phyloP scores from a whole-genome alignment of 2,329 filamentous ascomycete genomes.

The Septoria linicola region DNA sequence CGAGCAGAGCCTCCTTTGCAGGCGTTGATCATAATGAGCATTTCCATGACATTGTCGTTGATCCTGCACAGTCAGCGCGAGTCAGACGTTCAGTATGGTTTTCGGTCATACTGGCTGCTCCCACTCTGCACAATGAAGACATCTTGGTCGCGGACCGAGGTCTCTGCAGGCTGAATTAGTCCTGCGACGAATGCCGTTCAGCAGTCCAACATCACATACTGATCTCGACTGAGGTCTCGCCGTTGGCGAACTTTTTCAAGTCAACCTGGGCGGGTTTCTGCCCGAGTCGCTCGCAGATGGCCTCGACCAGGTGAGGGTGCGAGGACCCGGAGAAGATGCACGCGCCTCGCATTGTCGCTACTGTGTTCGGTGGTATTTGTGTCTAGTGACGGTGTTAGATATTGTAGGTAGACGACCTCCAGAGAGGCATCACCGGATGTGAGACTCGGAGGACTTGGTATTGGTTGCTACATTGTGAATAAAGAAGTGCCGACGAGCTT shows the following conservation, averaged over 20 bases:
- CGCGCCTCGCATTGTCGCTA: conserved; percentile 59
- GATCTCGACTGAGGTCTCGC: conserved; percentile 68
- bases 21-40: conserved; percentile 64
- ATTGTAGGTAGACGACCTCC: conserved; percentile 24
- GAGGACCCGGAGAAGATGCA: conserved; percentile 68
- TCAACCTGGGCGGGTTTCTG: conserved; percentile 59
- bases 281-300: conserved; percentile 65
- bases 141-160: conserved; percentile 89
- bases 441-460: conserved; percentile 2
- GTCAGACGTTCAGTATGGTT: conserved; percentile 12
- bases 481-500: not conserved
- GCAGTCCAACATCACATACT: conserved; percentile 42
- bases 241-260: conserved; percentile 67
- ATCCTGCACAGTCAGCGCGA: conserved; percentile 54
- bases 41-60: conserved; percentile 98
- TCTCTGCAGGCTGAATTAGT: conserved; percentile 42
- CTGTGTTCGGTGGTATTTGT: not conserved
- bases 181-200: conserved; percentile 25
- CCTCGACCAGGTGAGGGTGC: conserved; percentile 62
- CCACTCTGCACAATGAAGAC: conserved; percentile 98
- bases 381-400: conserved; percentile 1
- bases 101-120: conserved; percentile 64
- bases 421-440: conserved; percentile 26
- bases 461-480: conserved; percentile 19
- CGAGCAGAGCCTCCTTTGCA: conserved; percentile 83